Evolutionary conservation across 2,329 filamentous ascomycete genomes (phyloP).

Genomic region (Colletotrichum gloeosporioides): DNA sequence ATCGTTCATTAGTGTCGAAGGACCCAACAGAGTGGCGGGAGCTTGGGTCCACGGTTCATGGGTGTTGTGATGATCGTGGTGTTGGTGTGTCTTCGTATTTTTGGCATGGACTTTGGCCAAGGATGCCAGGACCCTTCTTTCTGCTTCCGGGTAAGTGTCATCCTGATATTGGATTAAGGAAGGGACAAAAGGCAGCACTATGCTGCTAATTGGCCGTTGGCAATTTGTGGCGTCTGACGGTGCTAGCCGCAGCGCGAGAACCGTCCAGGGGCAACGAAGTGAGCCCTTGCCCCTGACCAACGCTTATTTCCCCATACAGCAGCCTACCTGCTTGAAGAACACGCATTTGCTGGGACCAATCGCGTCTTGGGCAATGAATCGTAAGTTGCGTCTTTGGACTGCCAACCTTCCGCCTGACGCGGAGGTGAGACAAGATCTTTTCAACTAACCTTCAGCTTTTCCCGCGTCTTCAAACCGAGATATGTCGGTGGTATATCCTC

Average conservation of each 20-base stretch:
- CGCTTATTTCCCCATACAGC: slow-evolving; percentile 1
- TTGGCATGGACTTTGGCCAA: neutral
- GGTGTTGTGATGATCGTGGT: neutral
- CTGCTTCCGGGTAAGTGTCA: neutral
- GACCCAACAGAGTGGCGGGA: neutral
- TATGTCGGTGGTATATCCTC: neutral
- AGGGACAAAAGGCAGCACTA: neutral
- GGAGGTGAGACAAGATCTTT: neutral
- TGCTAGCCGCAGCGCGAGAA: slow-evolving; percentile 5
- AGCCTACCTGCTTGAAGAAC: neutral
- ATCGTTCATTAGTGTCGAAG: neutral
- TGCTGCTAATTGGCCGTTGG: neutral
- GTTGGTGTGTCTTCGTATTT: slow-evolving; percentile 8
- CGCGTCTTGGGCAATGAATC: neutral
- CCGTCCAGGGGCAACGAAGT: neutral
- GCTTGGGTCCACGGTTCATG: neutral
- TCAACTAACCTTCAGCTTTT: neutral
- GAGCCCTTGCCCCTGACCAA: slow-evolving; percentile 11
- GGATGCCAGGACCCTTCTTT: neutral
- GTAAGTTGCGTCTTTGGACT: neutral
- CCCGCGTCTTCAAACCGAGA: neutral
- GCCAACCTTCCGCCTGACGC: neutral
- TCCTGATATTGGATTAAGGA: neutral
- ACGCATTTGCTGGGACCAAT: neutral
- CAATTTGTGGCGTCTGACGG: neutral